Percentiles rank a stretch among this genome's conserved stretches.
These are phyloP conservation scores for Gaeumannomyces sp. DNA, from an alignment of 2,329 filamentous ascomycete species.

Conservation along the genomic window DNA sequence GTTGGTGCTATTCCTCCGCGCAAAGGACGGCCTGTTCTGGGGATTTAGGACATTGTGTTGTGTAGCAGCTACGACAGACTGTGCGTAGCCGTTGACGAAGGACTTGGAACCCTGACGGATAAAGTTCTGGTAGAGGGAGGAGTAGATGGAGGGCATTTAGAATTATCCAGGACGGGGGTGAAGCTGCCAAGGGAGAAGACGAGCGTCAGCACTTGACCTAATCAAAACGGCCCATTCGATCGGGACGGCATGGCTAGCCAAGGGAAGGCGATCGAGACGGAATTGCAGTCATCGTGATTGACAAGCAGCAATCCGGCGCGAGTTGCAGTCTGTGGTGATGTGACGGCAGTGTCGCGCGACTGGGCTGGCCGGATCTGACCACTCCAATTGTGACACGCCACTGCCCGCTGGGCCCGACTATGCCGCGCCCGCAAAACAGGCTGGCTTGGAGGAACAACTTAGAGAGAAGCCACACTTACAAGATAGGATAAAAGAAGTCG, in stretches of 20 bases:
- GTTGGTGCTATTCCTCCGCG: slow-evolving; percentile 46
- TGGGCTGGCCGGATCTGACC: slow-evolving; percentile 2
- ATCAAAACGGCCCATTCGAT: background rate
- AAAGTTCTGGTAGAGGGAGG: slow-evolving; percentile 68
- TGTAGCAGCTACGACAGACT: slow-evolving; percentile 92
- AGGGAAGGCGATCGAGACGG: background rate
- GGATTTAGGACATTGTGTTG: slow-evolving; percentile 68
- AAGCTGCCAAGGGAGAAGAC: slow-evolving; percentile 30
- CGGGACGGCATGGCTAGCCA: slow-evolving; percentile 12
- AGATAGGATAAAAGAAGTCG: slow-evolving; percentile 52
- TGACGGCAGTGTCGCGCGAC: background rate
- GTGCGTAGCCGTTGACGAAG: slow-evolving; percentile 95
- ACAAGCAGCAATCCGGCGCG: background rate
- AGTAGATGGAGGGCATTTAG: slow-evolving; percentile 86
- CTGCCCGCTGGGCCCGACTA: background rate
- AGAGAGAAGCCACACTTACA: slow-evolving; percentile 42
- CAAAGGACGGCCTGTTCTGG: slow-evolving; percentile 60
- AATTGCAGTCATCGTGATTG: background rate
- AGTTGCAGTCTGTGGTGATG: background rate
- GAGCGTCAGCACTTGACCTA: background rate
- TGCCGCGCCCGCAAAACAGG: background rate
- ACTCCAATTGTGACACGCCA: slow-evolving; percentile 9
- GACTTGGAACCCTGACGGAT: slow-evolving; percentile 97
- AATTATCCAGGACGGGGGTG: slow-evolving; percentile 56
- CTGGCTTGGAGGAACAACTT: background rate